Percentiles rank a stretch among this genome's conserved stretches.
phyloP scores from a whole-genome alignment of 306 rosid species.

The Arachis stenosperma region DNA sequence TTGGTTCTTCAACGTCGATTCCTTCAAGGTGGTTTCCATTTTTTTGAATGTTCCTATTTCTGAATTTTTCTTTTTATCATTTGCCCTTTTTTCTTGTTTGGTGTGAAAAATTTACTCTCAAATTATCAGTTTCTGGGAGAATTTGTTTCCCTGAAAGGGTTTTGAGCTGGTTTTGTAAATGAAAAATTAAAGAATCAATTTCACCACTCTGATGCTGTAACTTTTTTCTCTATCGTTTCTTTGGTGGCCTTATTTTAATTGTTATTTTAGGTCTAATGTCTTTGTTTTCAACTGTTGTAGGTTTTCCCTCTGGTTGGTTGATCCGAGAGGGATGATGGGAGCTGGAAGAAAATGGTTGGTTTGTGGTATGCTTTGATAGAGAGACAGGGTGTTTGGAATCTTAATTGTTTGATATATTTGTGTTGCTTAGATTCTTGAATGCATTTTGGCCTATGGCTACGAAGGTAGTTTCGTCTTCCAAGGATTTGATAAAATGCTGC shows the following conservation, averaged over 20 bases:
- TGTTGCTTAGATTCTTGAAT: conserved; percentile 41
- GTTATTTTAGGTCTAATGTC: conserved; percentile 19
- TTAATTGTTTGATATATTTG: conserved; percentile 9
- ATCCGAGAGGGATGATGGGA: conserved; percentile 35
- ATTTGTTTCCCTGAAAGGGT: conserved; percentile 2
- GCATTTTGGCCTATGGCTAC: conserved; percentile 60
- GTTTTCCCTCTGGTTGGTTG: conserved; percentile 49
- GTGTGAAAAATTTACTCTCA: neutral
- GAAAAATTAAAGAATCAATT: neutral
- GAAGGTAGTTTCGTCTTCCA: conserved; percentile 56
- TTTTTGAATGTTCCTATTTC: neutral
- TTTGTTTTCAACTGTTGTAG: conserved; percentile 26
- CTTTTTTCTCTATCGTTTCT: neutral
- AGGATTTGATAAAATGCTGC: conserved; percentile 63
- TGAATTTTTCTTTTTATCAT: too few relatives aligned
- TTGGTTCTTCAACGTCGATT: conserved; percentile 40
- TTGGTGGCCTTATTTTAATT: neutral
- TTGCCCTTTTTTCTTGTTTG: neutral
- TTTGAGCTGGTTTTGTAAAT: conserved; percentile 14
- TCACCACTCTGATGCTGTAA: neutral
- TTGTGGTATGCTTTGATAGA: conserved; percentile 14
- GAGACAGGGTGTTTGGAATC: conserved; percentile 16
- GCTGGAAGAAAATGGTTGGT: conserved; percentile 42
- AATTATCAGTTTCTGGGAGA: neutral
- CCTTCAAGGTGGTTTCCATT: conserved; percentile 46